phyloP scores from a whole-genome alignment of 768 basidiomycete species.

The Dentipellis sp. region DNA sequence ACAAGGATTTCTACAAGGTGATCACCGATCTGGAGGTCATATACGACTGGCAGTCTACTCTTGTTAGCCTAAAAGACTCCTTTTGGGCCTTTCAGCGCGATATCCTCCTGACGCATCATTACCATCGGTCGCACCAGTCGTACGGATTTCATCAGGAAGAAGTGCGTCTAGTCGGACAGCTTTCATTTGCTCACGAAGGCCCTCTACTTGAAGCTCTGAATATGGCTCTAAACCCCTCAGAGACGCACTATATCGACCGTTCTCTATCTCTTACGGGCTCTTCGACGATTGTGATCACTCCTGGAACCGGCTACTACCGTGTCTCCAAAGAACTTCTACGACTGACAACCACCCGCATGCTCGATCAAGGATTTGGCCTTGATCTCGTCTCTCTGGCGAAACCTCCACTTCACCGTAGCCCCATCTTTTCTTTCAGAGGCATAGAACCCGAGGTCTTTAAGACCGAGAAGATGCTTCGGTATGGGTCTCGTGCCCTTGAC shows the following conservation, averaged over 20 bases:
- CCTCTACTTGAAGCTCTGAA: constrained; percentile 95
- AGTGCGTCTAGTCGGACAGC: constrained; percentile 64
- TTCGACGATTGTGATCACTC: constrained; percentile 78
- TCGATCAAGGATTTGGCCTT: constrained; percentile 87
- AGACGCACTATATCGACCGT: constrained; percentile 92
- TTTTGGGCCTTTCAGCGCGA: constrained; percentile 89
- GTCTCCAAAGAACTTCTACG: constrained; percentile 87
- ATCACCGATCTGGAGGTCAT: constrained; percentile 88
- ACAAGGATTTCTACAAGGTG: constrained; percentile 95
- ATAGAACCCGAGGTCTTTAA: constrained; percentile 40
- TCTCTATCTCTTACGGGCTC: constrained; percentile 85
- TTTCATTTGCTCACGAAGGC: constrained; percentile 88
- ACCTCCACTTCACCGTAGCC: constrained; percentile 86
- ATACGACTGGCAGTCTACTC: constrained; percentile 78
- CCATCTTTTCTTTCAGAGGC: constrained; percentile 84
- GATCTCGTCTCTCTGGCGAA: constrained; percentile 87
- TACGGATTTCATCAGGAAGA: constrained; percentile 32
- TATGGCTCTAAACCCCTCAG: constrained; percentile 83
- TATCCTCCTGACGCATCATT: constrained; percentile 84
- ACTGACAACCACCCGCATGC: constrained; percentile 85
- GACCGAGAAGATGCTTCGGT: constrained; percentile 37
- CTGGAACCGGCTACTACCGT: constrained; percentile 89
- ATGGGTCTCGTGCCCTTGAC: constrained; percentile 42
- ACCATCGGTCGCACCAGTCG: constrained; percentile 53
- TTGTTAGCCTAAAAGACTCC: constrained; percentile 80